Percentiles rank a stretch among this genome's conserved stretches.
These are phyloP conservation scores for Kwoniella sp. DNA, from an alignment of 768 basidiomycete species.

Conservation along the genomic window DNA sequence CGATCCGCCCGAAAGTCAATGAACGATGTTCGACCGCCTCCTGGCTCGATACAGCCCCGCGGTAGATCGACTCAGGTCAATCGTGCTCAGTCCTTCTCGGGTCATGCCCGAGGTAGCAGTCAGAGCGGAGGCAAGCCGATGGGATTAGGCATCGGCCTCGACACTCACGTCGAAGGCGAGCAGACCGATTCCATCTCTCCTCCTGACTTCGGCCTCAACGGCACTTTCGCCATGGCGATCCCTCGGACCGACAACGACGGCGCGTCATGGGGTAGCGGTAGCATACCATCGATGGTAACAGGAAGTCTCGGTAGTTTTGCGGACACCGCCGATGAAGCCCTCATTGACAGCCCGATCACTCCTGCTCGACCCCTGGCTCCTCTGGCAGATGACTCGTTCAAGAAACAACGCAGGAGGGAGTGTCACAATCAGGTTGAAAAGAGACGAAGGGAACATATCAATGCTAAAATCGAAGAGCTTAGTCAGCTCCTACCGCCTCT, in stretches of 20 bases:
- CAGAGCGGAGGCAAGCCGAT: conserved; percentile 19
- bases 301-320: conserved; percentile 36
- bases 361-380: conserved; percentile 24
- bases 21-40: conserved; percentile 35
- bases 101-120: conserved; percentile 24
- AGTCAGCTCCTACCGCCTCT: conserved; percentile 31
- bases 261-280: conserved; percentile 21
- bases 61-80: conserved; percentile 20
- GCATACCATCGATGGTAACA: conserved; percentile 24
- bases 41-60: conserved; percentile 20
- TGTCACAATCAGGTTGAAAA: conserved; percentile 52
- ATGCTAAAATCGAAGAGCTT: conserved; percentile 48
- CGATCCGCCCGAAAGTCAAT: conserved; percentile 41
- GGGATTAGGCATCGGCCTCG: conserved; percentile 31
- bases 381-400: conserved; percentile 29
- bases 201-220: conserved; percentile 19
- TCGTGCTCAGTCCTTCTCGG: conserved; percentile 20
- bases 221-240: conserved; percentile 27
- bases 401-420: conserved; percentile 44
- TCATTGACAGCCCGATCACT: conserved; percentile 43
- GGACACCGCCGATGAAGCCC: conserved; percentile 21
- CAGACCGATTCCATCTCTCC: conserved; percentile 31
- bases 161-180: conserved; percentile 38
- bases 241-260: conserved; percentile 12
- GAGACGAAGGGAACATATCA: conserved; percentile 47